Base-by-base conservation (phyloP, 306 rosid genomes). In the Aeschynomene evenia region DNA sequence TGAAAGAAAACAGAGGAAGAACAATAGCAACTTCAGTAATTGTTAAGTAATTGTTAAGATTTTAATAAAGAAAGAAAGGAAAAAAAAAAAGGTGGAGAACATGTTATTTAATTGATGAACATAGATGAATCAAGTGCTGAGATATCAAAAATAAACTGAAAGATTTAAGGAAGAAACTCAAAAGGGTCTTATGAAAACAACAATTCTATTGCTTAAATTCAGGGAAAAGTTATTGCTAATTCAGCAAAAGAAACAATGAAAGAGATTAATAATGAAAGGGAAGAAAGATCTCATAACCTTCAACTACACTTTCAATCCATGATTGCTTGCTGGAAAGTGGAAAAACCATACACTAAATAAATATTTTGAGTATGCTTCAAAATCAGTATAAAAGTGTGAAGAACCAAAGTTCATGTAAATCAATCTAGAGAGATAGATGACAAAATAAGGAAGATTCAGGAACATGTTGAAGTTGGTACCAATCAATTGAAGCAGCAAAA, bases 381-480 rank as follows among this genome's bases (percentile, higher is more conserved):
- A n/a, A 45, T 71, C 16, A 71, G 50, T 13, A 7, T 45, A 7
- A 10, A 43, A 57, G 6, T 8, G 15, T 26, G 4, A 16, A 58
- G 22, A 18, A 26, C 8, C 31, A 8, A 28, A n/a, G 19, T 19
- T 76, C 54, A 75, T 31, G 61, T 31, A 31, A 9, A 58, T 4
- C 6, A 68, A n/a, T 21, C 2, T 67, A 48, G 36, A 75, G 56
- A 33, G 48, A 7, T 24, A 12, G 14, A 28, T 9, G 58, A 43
- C 4, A 54, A 70, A 14, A 43, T 31, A 14, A 40, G 9, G 81
- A 63, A 62, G 21, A 77, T 40, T 68, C 65, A 14, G 76, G 71
- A 77, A 70, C 43, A 40, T 42, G 77, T 2, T 22, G 21, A 14
- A 64, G 50, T 24, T 55, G 63, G 13, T 6, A 45, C 24, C 12